Evolutionary conservation across 345 rosid species (phyloP).

Genomic region (Salix brachista): DNA sequence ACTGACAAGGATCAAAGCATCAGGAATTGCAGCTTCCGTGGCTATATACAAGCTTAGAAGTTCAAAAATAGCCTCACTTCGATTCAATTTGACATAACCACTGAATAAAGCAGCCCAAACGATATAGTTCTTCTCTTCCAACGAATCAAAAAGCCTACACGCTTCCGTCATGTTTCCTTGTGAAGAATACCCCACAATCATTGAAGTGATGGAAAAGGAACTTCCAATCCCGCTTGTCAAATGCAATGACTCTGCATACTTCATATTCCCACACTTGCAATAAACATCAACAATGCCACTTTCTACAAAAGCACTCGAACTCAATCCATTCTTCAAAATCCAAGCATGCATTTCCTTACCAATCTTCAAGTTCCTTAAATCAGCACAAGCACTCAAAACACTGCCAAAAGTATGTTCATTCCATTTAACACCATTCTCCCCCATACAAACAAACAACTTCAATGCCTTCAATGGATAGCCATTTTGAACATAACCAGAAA

Average conservation of each 20-base stretch:
- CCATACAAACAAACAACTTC: constrained; percentile 40
- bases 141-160: constrained; percentile 33
- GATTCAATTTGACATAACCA: constrained; percentile 41
- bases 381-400: constrained; percentile 41
- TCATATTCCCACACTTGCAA: constrained; percentile 42
- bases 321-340: constrained; percentile 46
- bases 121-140: constrained; percentile 34
- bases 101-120: constrained; percentile 49
- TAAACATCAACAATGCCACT: constrained; percentile 52
- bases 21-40: constrained; percentile 24
- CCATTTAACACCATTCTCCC: constrained; percentile 42
- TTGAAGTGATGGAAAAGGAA: constrained; percentile 50
- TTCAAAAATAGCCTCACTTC: constrained; percentile 41
- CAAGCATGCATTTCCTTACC: constrained; percentile 42
- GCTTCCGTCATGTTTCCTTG: constrained; percentile 52
- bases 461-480: constrained; percentile 39
- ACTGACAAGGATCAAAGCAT: constrained; percentile 43
- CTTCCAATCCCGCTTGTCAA: constrained; percentile 32
- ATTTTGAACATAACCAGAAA: constrained; percentile 51
- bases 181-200: constrained; percentile 48
- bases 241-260: constrained; percentile 39
- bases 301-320: constrained; percentile 29
- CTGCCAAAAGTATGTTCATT: constrained; percentile 48
- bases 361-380: constrained; percentile 26
- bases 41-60: constrained; percentile 29